Evolutionary conservation across 345 rosid genomes (phyloP), one percentile per base, ranked within the genome.

Genomic region (Populus tremula): DNA sequence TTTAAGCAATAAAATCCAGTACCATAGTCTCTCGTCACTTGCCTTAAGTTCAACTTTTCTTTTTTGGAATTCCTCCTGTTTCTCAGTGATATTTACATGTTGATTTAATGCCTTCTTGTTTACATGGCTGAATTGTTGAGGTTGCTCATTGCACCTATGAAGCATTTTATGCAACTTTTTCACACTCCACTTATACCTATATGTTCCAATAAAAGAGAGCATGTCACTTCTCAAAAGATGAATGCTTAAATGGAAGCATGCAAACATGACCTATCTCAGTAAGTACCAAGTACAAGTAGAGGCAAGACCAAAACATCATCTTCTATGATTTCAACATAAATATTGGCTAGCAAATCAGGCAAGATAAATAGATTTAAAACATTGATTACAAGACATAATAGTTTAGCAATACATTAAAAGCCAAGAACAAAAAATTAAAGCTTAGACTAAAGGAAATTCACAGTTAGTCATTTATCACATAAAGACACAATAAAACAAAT

Each of bases 91-190:
- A 80, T 96, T 96, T 35, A 96, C 90, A 71, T 96, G 92, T 76
- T 93, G 99, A 76, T 96, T 96, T 82, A 96, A 93, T 73, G 99
- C 97, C 84, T 93, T 96, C 84, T 96, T 96, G 87, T 96, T 96
- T 63, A 96, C 99, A 88, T 96, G 31, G 31, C 31, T 29, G 31
- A 29, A 29, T 2, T 29, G 0, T 2, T 29, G 31, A 29, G 1
- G 31, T 29, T 29, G 31, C 31, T 29, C 31, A 29, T 29, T 29
- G 31, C 31, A 29, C 31, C 31, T 29, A 29, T 29, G 31, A 29
- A 29, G 2, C 31, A 29, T 29, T 29, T 29, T 29, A 29, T 29
- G 31, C 2, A 29, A 29, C 31, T 29, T 2, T 29, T 29, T 29
- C 2, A 29, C 31, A 29, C 31, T 29, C 31, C 31, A 29, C 31